Evolutionary conservation across 441 rosid species (phyloP).

Genomic region (Mallotus repandus): DNA sequence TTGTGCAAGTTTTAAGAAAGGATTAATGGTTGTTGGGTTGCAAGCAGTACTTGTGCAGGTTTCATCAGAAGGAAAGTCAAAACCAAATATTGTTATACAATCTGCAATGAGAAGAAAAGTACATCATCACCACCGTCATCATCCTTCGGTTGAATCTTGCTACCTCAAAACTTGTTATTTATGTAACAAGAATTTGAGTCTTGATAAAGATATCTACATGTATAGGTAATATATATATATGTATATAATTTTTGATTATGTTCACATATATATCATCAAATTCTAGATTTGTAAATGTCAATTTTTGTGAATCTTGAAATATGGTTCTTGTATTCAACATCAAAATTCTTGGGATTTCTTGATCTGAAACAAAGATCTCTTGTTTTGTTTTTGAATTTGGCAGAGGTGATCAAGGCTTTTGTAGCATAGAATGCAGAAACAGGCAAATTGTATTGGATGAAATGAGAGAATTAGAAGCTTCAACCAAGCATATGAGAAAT

Average conservation of each 20-base stretch:
- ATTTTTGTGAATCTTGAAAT: not conserved
- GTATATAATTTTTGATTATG: too few relatives aligned
- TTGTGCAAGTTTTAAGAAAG: constrained; percentile 14
- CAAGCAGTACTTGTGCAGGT: constrained; percentile 37
- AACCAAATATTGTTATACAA: constrained; percentile 46
- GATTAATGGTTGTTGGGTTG: constrained; percentile 50
- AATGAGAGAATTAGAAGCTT: constrained; percentile 45
- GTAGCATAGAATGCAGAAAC: constrained; percentile 70
- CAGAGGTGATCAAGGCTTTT: constrained; percentile 83
- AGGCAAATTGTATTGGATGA: constrained; percentile 68
- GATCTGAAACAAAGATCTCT: not conserved
- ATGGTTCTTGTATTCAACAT: too few relatives aligned
- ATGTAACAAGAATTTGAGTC: constrained; percentile 49
- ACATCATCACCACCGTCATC: not conserved
- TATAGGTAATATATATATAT: constrained; percentile 69
- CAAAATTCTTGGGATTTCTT: too few relatives aligned
- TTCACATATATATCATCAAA: too few relatives aligned
- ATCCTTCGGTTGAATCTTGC: constrained; percentile 28
- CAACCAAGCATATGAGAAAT: constrained; percentile 41
- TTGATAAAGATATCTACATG: constrained; percentile 74
- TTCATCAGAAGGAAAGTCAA: constrained; percentile 16
- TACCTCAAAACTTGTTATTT: constrained; percentile 62
- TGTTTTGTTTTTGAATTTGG: not conserved
- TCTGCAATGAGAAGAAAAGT: constrained; percentile 28
- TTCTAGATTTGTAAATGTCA: not conserved